phyloP scores from a whole-genome alignment of 2,329 filamentous ascomycete species.

The Aspergillus sp. region DNA sequence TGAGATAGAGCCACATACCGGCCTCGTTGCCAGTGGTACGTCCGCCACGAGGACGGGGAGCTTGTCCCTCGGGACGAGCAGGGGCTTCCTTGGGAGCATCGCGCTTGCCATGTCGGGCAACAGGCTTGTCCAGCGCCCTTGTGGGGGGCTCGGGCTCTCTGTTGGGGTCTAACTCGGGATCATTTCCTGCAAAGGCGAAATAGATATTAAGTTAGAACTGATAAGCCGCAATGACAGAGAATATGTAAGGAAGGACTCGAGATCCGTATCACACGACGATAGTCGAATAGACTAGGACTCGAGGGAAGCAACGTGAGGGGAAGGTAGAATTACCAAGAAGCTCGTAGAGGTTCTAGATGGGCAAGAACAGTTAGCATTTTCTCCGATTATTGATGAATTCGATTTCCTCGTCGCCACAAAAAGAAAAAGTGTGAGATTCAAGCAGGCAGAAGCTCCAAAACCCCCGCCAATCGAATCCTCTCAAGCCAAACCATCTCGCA shows the following conservation, averaged over 20 bases:
- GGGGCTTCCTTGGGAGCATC: constrained; percentile 76
- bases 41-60: constrained; percentile 47
- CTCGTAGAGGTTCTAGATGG: constrained; percentile 86
- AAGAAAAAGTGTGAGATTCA: background rate
- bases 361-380: constrained; percentile 37
- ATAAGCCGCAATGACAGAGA: constrained; percentile 18
- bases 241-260: background rate
- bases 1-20: constrained; percentile 61
- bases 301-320: constrained; percentile 6
- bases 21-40: constrained; percentile 74
- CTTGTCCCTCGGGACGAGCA: constrained; percentile 34
- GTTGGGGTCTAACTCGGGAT: constrained; percentile 71
- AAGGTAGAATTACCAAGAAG: constrained; percentile 75
- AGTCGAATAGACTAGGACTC: background rate
- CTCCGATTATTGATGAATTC: background rate
- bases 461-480: constrained; percentile 6
- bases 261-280: background rate
- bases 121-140: constrained; percentile 85
- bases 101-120: constrained; percentile 78
- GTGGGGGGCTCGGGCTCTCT: constrained; percentile 74
- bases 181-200: constrained; percentile 57
- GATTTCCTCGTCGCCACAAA: background rate
- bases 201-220: constrained; percentile 31
- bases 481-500: background rate
- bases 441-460: background rate